A percentile compares a stretch with the other conserved stretches of the same genome.
phyloP scores from a whole-genome alignment of 768 basidiomycete genomes.

The Boletus coccyginus region DNA sequence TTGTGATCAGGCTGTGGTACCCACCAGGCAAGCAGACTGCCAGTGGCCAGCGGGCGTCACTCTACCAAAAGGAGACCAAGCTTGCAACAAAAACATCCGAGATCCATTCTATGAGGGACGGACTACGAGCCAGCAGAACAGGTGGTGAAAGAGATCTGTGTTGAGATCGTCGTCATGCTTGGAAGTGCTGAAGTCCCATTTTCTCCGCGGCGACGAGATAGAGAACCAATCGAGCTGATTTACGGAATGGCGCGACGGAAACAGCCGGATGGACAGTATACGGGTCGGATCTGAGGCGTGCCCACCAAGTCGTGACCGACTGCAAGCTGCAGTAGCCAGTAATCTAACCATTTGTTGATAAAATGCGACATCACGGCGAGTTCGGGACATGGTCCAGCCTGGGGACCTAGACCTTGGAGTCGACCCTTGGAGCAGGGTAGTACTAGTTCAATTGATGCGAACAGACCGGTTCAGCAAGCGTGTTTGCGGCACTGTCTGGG shows the following conservation, averaged over 20 bases:
- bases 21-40: neutral
- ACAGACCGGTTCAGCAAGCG: conserved; percentile 1
- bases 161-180: conserved; percentile 2
- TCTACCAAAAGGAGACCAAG: conserved; percentile 1
- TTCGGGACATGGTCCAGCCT: neutral
- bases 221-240: no score
- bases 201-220: neutral
- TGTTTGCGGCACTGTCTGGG: neutral
- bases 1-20: neutral
- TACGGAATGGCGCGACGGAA: no score
- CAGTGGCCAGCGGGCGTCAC: neutral
- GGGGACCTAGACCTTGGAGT: neutral
- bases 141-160: neutral
- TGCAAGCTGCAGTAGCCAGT: neutral
- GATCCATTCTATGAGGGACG: conserved; percentile 4
- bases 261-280: neutral
- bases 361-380: neutral
- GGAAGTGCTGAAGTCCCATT: neutral
- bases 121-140: neutral
- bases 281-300: no score
- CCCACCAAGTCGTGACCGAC: neutral
- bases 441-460: neutral
- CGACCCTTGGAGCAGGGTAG: neutral
- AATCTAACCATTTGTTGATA: neutral
- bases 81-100: conserved; percentile 13